A percentile compares a stretch with the other conserved stretches of the same genome.
These are phyloP conservation scores for Oryza longistaminata DNA, from an alignment of 176 grass and related monocot species.

Conservation along the genomic window DNA sequence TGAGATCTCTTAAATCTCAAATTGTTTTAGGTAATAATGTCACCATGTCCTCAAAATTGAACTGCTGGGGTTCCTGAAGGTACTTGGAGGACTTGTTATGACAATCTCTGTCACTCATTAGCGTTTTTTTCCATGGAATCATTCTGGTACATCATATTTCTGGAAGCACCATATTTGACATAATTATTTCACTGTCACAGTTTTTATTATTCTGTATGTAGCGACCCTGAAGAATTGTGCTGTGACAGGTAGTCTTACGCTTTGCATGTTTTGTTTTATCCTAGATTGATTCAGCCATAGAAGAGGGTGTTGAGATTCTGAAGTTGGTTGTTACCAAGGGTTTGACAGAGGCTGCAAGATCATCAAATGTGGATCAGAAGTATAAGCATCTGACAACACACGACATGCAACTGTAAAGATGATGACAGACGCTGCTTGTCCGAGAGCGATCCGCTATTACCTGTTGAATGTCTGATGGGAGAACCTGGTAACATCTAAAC, in stretches of 20 bases:
- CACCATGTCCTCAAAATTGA: not conserved
- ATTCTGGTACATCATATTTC: not conserved
- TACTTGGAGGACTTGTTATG: not conserved
- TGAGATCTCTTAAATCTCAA: not conserved
- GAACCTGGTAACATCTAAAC: not conserved
- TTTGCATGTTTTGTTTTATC: slow-evolving; percentile 35
- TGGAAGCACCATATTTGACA: not conserved
- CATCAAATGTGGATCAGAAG: slow-evolving; percentile 70
- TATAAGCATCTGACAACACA: slow-evolving; percentile 79
- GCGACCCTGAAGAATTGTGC: not conserved
- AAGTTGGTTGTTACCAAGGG: slow-evolving; percentile 66
- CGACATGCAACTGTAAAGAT: slow-evolving; percentile 43
- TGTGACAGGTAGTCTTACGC: not conserved
- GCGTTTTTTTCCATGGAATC: not conserved
- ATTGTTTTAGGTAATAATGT: not conserved
- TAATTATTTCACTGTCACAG: not conserved
- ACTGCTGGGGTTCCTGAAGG: not conserved
- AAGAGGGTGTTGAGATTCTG: slow-evolving; percentile 71
- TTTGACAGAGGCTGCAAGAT: slow-evolving; percentile 55
- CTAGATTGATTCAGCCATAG: slow-evolving; percentile 76
- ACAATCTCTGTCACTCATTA: not conserved
- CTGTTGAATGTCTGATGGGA: not conserved
- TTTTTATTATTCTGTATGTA: not conserved
- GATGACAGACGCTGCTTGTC: not conserved
- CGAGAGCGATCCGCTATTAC: not conserved